Percentiles rank a stretch among this genome's conserved stretches.
phyloP scores from a whole-genome alignment of 495 filamentous ascomycete species.

The Aspergillus homomorphus region DNA sequence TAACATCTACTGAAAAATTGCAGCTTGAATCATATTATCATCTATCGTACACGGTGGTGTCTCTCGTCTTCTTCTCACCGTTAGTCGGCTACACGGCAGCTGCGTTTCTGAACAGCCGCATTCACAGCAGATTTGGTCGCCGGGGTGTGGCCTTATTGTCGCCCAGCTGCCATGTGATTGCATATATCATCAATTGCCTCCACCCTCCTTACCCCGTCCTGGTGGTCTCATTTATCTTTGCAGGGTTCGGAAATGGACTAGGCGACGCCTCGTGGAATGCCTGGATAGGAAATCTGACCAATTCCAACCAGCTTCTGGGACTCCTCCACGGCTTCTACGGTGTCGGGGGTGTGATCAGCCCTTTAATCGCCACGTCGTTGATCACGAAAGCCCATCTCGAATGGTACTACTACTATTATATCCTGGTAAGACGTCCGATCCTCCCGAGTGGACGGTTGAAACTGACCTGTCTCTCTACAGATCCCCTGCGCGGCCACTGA shows the following conservation, averaged over 20 bases:
- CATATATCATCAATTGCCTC: slow-evolving; percentile 56
- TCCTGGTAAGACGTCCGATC: slow-evolving; percentile 50
- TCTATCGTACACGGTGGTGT: slow-evolving; percentile 57
- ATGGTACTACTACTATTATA: slow-evolving; percentile 62
- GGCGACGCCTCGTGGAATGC: slow-evolving; percentile 64
- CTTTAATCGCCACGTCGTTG: slow-evolving; percentile 56
- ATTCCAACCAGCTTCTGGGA: slow-evolving; percentile 57
- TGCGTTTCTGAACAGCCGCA: slow-evolving; percentile 55
- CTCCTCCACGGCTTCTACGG: slow-evolving; percentile 59
- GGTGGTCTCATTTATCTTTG: slow-evolving; percentile 54
- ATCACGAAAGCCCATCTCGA: slow-evolving; percentile 45
- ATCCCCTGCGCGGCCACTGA: slow-evolving; percentile 13
- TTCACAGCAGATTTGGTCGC: slow-evolving; percentile 63
- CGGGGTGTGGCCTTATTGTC: slow-evolving; percentile 69
- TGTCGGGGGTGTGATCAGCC: slow-evolving; percentile 53
- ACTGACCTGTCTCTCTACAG: slow-evolving; percentile 42
- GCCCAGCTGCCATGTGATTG: slow-evolving; percentile 61
- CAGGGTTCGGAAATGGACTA: slow-evolving; percentile 63
- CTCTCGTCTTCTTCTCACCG: slow-evolving; percentile 61
- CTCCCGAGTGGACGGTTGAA: slow-evolving; percentile 43
- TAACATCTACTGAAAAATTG: background rate
- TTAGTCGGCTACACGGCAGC: slow-evolving; percentile 56
- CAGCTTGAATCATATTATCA: slow-evolving; percentile 60
- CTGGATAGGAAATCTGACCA: slow-evolving; percentile 61
- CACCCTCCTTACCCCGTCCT: slow-evolving; percentile 62